Base-by-base conservation (phyloP, 2,329 filamentous ascomycete species). In the Coniochaeta hoffmannii region DNA sequence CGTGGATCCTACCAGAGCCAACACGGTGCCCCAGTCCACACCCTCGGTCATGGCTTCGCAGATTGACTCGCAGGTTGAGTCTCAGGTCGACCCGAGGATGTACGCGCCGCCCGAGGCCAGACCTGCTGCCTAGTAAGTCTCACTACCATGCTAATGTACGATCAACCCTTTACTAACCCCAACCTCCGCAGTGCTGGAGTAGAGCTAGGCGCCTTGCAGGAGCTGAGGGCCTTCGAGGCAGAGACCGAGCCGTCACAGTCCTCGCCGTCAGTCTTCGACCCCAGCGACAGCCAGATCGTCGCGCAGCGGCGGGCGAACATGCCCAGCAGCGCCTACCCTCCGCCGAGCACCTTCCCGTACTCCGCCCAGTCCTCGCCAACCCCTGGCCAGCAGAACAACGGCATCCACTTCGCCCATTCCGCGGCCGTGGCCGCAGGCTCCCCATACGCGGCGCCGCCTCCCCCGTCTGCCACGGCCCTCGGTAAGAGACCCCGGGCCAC, bases 401-500 rank as follows among this genome's bases (percentile, higher is more conserved):
- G 49, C 49, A 34, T 34, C 5, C 49, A 31, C 3, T 51, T 32
- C 49, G 49, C 49, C n/a, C 26, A 34, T 2, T 51, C 49, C 2
- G 49, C 49, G 6, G 49, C 49, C 28, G 10, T 17, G 30, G 31
- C 49, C 19, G 28, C 44, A 4, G 28, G 15, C 15, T 46, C 41
- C 14, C 12, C 22, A 7, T 46, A 46, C 41, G 17, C n/a, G 8
- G 36, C 36, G 4, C 41, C 19, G 6, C 5, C 22, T 32, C 30
- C 41, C 9, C 3, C 31, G 6, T 26, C 50, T 15, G 3, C 31
- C 3, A 46, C 12, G 41, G 24, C 22, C 2, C 24, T 30, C 12
- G 35, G 35, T 6, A 44, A 59, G 60, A 38, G 53, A 53, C 41
- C 38, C 15, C 24, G 26, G 2, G 53, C 56, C 11, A 10, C 56